phyloP scores from a whole-genome alignment of 495 filamentous ascomycete species.

The Cairneyella variabilis region DNA sequence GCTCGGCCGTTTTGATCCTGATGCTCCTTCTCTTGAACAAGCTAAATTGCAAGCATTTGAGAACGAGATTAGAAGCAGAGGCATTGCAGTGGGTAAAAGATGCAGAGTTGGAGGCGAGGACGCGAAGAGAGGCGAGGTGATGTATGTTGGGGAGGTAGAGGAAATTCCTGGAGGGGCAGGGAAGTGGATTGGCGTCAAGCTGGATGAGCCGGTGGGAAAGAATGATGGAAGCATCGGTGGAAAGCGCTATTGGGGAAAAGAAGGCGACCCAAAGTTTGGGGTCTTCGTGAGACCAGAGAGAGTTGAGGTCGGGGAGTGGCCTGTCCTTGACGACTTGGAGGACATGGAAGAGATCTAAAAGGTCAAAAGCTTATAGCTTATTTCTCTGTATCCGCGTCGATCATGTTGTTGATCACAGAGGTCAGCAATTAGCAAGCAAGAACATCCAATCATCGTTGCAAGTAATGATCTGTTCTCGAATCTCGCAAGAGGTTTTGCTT shows the following conservation, averaged over 20 bases:
- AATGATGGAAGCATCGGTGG: slow-evolving; percentile 85
- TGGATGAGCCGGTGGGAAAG: slow-evolving; percentile 85
- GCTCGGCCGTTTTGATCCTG: slow-evolving; percentile 90
- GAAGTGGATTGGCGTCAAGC: slow-evolving; percentile 79
- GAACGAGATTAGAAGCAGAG: slow-evolving; percentile 60
- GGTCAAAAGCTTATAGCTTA: too few relatives aligned
- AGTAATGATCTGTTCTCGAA: too few relatives aligned
- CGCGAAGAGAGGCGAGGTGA: slow-evolving; percentile 75
- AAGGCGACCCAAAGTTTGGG: slow-evolving; percentile 62
- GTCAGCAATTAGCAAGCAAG: too few relatives aligned
- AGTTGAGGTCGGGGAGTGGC: slow-evolving; percentile 83
- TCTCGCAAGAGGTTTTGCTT: too few relatives aligned
- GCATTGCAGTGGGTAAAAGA: slow-evolving; percentile 61
- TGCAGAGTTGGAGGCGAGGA: slow-evolving; percentile 62
- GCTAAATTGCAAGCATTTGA: slow-evolving; percentile 63
- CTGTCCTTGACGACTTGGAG: slow-evolving; percentile 69
- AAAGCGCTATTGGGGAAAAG: slow-evolving; percentile 68
- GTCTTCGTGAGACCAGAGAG: slow-evolving; percentile 88
- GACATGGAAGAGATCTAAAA: slow-evolving; percentile 83
- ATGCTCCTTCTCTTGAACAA: slow-evolving; percentile 64
- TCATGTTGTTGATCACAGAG: too few relatives aligned
- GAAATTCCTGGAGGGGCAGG: slow-evolving; percentile 70
- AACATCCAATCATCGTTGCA: too few relatives aligned
- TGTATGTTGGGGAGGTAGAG: slow-evolving; percentile 76
- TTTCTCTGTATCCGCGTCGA: too few relatives aligned